Evolutionary conservation across 163 green algal species (phyloP), one percentile per base, ranked within the genome.

Genomic region (Chlamydomonas reinhardtii): DNA sequence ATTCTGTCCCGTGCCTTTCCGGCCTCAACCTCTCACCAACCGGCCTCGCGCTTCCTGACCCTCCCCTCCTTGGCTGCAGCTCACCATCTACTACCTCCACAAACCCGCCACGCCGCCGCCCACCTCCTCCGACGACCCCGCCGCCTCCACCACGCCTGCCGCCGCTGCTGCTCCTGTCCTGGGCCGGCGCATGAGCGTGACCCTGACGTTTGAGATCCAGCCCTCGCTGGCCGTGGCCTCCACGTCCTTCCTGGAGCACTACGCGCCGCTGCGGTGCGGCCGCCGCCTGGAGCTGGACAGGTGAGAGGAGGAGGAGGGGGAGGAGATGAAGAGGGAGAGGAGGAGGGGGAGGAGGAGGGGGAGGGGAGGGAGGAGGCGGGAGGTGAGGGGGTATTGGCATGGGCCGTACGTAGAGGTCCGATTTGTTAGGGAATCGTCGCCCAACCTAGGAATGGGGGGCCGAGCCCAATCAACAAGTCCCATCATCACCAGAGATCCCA

Each of bases 241-340:
- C 0, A 72, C 69, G 27, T 27, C 39, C 66, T 85, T 85, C 52
- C 78, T 85, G 27, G 78, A 85, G 29, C 52, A 72, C 31, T 76
- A 48, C 48, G 77, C 77, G 43, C 77, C 77, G n/a, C n/a, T 76
- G 6, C 77, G 77, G 22, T 68, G 74, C 77, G 65, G 65, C n/a
- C 65, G 31, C 5, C 77, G 77, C 31, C 31, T 84, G 39, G 48
- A 56, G 22, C 65, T 59, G 17, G 77, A 69, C 31, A 48, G 35
- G 25, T 48, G 65, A 0, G n/a, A 56, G 16, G 77, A 70, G 39
- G 43, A n/a, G 16, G 19, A n/a, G 34, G 48, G 48, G 1, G 48
- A 56, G 48, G 11, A 14, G 48, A 14, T 56, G 48, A 19, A 17
- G 12, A 12, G 48, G 48, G 1, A 14, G 9, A 14, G 39, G 39